Evolutionary conservation across 192 early-diverging fungal genomes (phyloP), one percentile per base, ranked within the genome.

Genomic region (Backusella parvicylindrica): DNA sequence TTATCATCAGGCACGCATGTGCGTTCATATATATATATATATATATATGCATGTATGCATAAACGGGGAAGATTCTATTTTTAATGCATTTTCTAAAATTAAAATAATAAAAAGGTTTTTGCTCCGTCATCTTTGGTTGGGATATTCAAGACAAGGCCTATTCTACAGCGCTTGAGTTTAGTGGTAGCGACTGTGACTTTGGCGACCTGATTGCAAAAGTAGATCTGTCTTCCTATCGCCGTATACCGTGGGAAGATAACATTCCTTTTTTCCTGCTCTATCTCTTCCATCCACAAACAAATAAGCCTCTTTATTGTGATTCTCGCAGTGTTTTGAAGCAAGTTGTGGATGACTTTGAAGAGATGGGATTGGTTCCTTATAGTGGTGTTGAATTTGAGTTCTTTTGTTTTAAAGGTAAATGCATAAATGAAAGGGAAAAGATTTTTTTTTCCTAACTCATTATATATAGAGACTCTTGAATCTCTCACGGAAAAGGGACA

Each of bases 101-200:
- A 40, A 40, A 40, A 12, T 68, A 15, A 64, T 4, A 0, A 2
- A 2, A 16, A 92, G 91, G 91, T 1, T 94, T 95, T 72, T 94
- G 92, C 75, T 91, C 86, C 16, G 90, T 93, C n/a, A 82, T 92
- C 32, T 93, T 91, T 79, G 87, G 88, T 9, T 95, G 94, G 92
- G 94, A 95, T 74, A 87, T 92, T 77, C 91, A 92, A 71, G 94
- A 95, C 79, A 78, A 85, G 64, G 71, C 83, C 2, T 94, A 93
- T 77, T 68, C 80, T n/a, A 74, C 66, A 1, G 11, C 31, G 2
- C 26, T 68, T 3, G 80, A 82, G 30, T 79, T 77, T 50, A 13
- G 60, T 30, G 74, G 70, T 1, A 31, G 71, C 11, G 72, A 69
- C 12, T 56, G 26, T 74, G 85, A 83, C 0, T 94, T 81, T 74